Conservation (phyloP, 1,284 basidiomycete species). For the Agroathelia rolfsii region DNA sequence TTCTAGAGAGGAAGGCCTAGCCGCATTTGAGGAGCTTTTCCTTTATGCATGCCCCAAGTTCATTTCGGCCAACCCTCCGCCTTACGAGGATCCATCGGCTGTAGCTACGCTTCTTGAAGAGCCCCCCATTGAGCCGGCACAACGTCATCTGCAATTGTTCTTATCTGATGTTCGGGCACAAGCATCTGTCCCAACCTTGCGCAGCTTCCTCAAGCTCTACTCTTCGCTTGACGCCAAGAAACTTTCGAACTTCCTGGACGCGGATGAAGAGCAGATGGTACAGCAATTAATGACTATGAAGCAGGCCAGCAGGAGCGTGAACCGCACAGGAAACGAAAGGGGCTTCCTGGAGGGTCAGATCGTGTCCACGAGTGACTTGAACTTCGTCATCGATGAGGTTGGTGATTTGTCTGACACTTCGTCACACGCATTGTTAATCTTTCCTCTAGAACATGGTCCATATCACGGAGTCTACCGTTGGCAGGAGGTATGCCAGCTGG, state of each 20-base stretch:
- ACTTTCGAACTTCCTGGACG: conserved; percentile 82
- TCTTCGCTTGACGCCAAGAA: conserved; percentile 89
- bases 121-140: conserved; percentile 60
- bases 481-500: conserved; percentile 90
- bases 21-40: conserved; percentile 92
- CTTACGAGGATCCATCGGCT: conserved; percentile 75
- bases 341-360: conserved; percentile 80
- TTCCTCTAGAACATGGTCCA: conserved; percentile 80
- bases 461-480: conserved; percentile 89
- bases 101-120: conserved; percentile 46
- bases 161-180: conserved; percentile 71
- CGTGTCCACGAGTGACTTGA: conserved; percentile 86
- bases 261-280: conserved; percentile 89
- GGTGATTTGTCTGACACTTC: conserved; percentile 17
- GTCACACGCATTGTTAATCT: not conserved
- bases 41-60: conserved; percentile 93
- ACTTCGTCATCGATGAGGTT: conserved; percentile 91
- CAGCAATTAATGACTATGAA: conserved; percentile 98
- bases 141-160: conserved; percentile 81
- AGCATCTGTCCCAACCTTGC: conserved; percentile 72
- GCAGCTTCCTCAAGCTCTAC: conserved; percentile 92
- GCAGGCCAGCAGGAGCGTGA: conserved; percentile 70
- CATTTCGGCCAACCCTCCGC: conserved; percentile 88
- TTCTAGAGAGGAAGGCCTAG: conserved; percentile 61
- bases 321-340: conserved; percentile 37